Evolutionary conservation across 768 basidiomycete genomes (phyloP).

Genomic region (Mycena polygramma): DNA sequence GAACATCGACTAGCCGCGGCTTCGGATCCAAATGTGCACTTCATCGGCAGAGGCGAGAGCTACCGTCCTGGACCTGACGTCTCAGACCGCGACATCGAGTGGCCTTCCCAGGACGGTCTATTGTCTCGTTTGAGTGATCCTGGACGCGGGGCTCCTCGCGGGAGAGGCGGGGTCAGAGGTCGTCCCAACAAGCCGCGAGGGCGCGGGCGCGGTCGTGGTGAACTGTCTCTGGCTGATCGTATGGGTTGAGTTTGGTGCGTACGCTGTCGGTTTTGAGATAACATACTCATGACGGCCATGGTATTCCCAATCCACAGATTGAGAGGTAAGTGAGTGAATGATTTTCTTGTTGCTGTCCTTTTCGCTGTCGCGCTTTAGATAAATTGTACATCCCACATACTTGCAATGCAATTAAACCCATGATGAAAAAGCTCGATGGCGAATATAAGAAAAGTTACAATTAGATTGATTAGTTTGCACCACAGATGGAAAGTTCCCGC

Average conservation of each 20-base stretch:
- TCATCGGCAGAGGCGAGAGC: conserved; percentile 22
- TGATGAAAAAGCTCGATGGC: conserved; percentile 9
- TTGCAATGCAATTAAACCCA: neutral
- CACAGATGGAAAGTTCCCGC: conserved; percentile 95
- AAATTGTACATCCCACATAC: neutral
- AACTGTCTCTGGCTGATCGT: conserved; percentile 28
- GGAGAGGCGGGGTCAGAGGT: conserved; percentile 37
- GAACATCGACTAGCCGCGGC: conserved; percentile 26
- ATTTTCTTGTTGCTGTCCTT: conserved; percentile 17
- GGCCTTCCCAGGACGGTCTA: conserved; percentile 16
- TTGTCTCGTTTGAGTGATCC: conserved; percentile 33
- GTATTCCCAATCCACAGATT: neutral
- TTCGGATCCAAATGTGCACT: conserved; percentile 12
- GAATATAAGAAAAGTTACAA: conserved; percentile 22
- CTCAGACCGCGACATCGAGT: neutral
- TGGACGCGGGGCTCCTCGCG: conserved; percentile 21
- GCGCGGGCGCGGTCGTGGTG: conserved; percentile 38
- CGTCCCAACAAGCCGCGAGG: conserved; percentile 28
- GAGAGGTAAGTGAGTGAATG: conserved; percentile 29
- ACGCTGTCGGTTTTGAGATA: neutral
- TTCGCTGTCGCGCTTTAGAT: conserved; percentile 17
- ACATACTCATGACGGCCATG: neutral
- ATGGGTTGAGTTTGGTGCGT: conserved; percentile 29
- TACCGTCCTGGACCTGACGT: conserved; percentile 17
- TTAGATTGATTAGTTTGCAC: conserved; percentile 58